Evolutionary conservation across 2,329 filamentous ascomycete species (phyloP).

Genomic region (Alternaria brassicae): DNA sequence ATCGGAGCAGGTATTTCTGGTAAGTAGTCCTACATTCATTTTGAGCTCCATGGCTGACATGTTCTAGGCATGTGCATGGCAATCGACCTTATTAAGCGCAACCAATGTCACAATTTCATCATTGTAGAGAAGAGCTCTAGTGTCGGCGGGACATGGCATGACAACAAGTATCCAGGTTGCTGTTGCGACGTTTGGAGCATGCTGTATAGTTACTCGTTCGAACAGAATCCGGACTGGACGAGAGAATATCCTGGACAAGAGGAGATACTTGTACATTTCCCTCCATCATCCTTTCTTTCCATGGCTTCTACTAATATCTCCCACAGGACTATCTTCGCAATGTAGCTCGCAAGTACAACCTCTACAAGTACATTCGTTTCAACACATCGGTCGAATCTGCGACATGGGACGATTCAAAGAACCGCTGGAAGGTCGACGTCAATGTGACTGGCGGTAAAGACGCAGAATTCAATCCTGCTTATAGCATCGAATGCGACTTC

Average conservation of each 20-base stretch:
- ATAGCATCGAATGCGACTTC: conserved; percentile 63
- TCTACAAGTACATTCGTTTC: conserved; percentile 66
- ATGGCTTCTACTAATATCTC: not conserved
- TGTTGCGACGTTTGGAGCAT: conserved; percentile 64
- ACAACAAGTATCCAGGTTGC: conserved; percentile 65
- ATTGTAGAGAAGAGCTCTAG: conserved; percentile 64
- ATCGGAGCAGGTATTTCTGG: conserved; percentile 64
- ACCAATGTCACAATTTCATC: conserved; percentile 62
- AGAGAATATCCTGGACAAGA: conserved; percentile 66
- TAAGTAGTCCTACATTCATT: conserved; percentile 20
- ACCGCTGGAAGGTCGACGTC: conserved; percentile 61
- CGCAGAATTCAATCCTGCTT: conserved; percentile 60
- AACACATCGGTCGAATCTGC: conserved; percentile 62
- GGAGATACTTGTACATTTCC: conserved; percentile 60
- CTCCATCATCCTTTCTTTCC: not conserved
- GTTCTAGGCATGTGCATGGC: conserved; percentile 61
- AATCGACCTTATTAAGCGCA: conserved; percentile 63
- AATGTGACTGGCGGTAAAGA: conserved; percentile 61
- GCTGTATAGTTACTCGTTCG: conserved; percentile 68
- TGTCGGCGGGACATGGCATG: conserved; percentile 62
- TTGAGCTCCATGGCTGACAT: not conserved
- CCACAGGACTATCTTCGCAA: conserved; percentile 58
- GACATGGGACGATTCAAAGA: conserved; percentile 61
- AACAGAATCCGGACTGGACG: conserved; percentile 65
- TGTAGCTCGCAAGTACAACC: conserved; percentile 61